Conservation (phyloP, 1,284 basidiomycete genomes). For the Moniliella sp. region DNA sequence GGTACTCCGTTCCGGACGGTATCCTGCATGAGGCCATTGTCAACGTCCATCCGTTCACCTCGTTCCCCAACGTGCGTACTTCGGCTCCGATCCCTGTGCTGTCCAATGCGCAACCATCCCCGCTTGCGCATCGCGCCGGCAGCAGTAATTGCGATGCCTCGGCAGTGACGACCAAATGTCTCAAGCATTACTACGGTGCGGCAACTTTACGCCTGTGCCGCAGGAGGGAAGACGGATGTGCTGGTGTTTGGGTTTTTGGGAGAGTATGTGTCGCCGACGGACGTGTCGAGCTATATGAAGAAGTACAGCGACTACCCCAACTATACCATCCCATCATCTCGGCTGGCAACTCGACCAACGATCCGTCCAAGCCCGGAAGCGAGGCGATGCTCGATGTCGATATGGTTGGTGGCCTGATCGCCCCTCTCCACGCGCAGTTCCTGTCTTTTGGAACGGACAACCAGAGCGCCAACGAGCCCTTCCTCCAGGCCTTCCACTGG, state of each 20-base stretch:
- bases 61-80: too few species aligned
- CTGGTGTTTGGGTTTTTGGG: not conserved
- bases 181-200: too few species aligned
- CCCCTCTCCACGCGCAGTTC: conserved; percentile 1
- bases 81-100: too few species aligned
- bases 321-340: not conserved
- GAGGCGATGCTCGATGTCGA: conserved; percentile 2
- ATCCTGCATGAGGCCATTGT: too few species aligned
- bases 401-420: not conserved
- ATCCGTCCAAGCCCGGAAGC: not conserved
- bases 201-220: too few species aligned
- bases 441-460: not conserved
- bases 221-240: not conserved
- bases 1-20: too few species aligned
- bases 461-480: not conserved
- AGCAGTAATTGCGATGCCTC: too few species aligned
- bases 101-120: too few species aligned
- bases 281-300: not conserved
- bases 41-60: too few species aligned
- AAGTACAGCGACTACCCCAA: not conserved
- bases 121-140: too few species aligned
- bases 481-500: conserved; percentile 1
- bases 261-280: not conserved
- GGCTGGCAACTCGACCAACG: not conserved
- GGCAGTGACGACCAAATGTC: too few species aligned